Conservation (phyloP, 2,329 filamentous ascomycete species). For the Alternaria novae-zelandiae region DNA sequence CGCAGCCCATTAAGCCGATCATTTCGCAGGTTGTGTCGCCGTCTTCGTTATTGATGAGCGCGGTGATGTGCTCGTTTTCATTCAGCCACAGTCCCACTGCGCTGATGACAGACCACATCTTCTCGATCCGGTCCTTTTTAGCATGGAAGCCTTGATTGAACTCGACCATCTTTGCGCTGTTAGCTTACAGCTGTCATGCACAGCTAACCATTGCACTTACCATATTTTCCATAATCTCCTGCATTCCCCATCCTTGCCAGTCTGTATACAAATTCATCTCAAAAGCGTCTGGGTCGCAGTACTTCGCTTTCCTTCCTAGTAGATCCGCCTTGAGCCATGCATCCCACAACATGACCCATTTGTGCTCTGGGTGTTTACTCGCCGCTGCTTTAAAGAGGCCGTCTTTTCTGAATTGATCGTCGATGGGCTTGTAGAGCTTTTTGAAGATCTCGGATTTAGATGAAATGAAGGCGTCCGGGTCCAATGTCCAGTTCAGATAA, state of each 20-base stretch:
- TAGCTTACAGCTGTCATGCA: neutral
- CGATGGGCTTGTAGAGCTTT: constrained; percentile 5
- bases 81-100: constrained; percentile 22
- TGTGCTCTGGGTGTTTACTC: constrained; percentile 14
- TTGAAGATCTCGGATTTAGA: constrained; percentile 2
- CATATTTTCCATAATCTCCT: constrained; percentile 19
- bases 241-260: constrained; percentile 17
- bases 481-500: constrained; percentile 1
- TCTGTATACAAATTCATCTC: constrained; percentile 22
- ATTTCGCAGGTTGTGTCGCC: constrained; percentile 6
- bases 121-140: constrained; percentile 9
- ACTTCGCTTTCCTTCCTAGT: constrained; percentile 4
- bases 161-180: constrained; percentile 14
- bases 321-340: constrained; percentile 15
- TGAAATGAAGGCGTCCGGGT: neutral
- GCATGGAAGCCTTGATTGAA: constrained; percentile 18
- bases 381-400: constrained; percentile 10
- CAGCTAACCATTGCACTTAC: constrained; percentile 1
- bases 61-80: neutral
- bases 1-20: constrained; percentile 20
- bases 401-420: constrained; percentile 8
- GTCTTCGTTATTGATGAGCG: constrained; percentile 17
- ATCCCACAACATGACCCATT: constrained; percentile 29
- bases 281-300: constrained; percentile 22
- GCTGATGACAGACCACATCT: constrained; percentile 26